Evolutionary conservation across 106 monocot genomes (phyloP).

Genomic region (Agapanthus africanus): DNA sequence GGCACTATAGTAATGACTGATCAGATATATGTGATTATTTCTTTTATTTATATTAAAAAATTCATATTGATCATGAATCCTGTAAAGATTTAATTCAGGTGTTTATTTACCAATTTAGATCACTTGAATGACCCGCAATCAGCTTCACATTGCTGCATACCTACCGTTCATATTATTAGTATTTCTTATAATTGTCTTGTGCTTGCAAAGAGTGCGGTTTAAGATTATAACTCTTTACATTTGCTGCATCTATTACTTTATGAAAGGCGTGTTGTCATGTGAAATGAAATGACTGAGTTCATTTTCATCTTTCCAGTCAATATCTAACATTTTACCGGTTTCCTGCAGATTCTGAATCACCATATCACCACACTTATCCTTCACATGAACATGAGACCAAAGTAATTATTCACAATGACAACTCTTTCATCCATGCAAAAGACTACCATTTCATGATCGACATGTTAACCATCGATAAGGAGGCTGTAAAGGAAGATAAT

Average conservation of each 20-base stretch:
- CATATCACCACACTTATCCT: too few species aligned
- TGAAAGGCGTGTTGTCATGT: neutral
- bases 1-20: neutral
- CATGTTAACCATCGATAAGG: constrained; percentile 8
- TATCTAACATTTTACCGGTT: constrained; percentile 1
- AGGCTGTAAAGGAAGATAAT: constrained; percentile 2
- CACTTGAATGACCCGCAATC: neutral
- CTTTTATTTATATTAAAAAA: neutral
- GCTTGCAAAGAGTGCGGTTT: too few species aligned
- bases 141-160: neutral
- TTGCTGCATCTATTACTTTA: neutral
- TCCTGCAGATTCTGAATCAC: constrained; percentile 29
- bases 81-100: neutral
- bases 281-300: neutral
- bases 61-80: neutral
- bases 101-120: neutral
- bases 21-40: neutral
- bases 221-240: neutral
- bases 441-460: constrained; percentile 8
- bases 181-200: neutral
- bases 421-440: neutral
- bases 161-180: neutral
- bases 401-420: constrained; percentile 3
- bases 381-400: constrained; percentile 13
- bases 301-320: neutral